Evolutionary conservation across 1,284 basidiomycete species (phyloP).

Genomic region (Leccinum subspadiceum): DNA sequence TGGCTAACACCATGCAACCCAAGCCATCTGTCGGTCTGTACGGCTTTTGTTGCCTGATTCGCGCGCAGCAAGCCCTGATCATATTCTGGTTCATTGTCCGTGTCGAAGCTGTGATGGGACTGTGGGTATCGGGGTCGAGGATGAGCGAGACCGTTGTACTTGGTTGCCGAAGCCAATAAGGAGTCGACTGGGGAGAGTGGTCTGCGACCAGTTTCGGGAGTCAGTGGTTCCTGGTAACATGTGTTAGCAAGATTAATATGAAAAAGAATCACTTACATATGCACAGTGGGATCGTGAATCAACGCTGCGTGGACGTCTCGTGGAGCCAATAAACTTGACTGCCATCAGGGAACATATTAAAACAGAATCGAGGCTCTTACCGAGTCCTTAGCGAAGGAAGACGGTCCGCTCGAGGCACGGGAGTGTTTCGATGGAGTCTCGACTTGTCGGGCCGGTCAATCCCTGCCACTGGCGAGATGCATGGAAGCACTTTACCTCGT

Average conservation of each 20-base stretch:
- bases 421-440: slow-evolving; percentile 42
- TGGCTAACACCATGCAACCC: slow-evolving; percentile 34
- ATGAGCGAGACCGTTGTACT: slow-evolving; percentile 41
- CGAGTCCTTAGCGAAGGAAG: slow-evolving; percentile 38
- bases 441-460: slow-evolving; percentile 28
- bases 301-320: slow-evolving; percentile 33
- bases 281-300: slow-evolving; percentile 35
- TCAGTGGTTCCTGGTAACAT: slow-evolving; percentile 50
- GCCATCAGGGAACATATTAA: slow-evolving; percentile 10
- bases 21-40: slow-evolving; percentile 67
- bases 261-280: slow-evolving; percentile 40
- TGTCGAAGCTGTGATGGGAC: slow-evolving; percentile 46
- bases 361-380: slow-evolving; percentile 22
- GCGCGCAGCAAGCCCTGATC: slow-evolving; percentile 35
- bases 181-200: slow-evolving; percentile 60
- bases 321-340: slow-evolving; percentile 23
- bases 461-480: background rate
- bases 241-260: slow-evolving; percentile 9
- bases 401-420: slow-evolving; percentile 41
- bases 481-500: slow-evolving; percentile 36
- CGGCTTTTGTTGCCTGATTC: slow-evolving; percentile 55
- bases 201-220: slow-evolving; percentile 55
- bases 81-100: slow-evolving; percentile 43
- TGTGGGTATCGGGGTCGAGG: slow-evolving; percentile 37
- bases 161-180: slow-evolving; percentile 40